Evolutionary conservation across 208 protist species (phyloP), one percentile per base, ranked within the genome.

Genomic region (Leishmania braziliensis): DNA sequence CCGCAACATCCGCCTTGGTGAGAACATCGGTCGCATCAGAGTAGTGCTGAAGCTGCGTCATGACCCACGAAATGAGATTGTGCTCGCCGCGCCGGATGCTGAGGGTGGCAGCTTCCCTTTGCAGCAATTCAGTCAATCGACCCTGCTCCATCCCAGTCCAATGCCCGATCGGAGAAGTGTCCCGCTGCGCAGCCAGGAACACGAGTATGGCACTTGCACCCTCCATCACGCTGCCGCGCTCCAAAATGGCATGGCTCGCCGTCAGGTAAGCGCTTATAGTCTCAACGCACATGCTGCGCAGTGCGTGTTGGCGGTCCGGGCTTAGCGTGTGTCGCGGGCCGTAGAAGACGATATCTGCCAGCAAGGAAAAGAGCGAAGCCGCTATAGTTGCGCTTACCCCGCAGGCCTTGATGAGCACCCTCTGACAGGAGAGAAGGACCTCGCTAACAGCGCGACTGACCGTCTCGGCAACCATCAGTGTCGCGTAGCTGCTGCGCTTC

Each of bases 321-420:
- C 48, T 23, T 66, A 84, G 65, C 71, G 43, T 53, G 60, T 84
- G 69, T 54, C 75, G 80, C 14, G 81, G 77, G 14, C 83, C 83
- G 77, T 88, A 93, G 69, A 86, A 89, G 51, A 97, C 79, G 33
- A 91, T 75, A 77, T 97, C 91, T 33, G 86, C 86, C 36, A 92
- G 43, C 46, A 96, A 70, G 51, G 86, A 80, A 12, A 95, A 89
- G 18, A 93, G 73, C 0, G 89, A 66, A 9, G 89, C 85, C 6
- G 91, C 88, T 4, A 94, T 84, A 0, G 93, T 90, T 6, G 95
- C 89, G 69, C 93, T 95, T 51, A 77, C 72, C 20, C 85, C 56
- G 73, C 83, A 87, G 20, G 69, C 82, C 43, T 14, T 39, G 43
- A 78, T 77, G 26, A 94, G 79, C 5, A 74, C 76, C 10, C 62